Conservation (phyloP, 352 stramenopile species). For the Globisporangium nunn region DNA sequence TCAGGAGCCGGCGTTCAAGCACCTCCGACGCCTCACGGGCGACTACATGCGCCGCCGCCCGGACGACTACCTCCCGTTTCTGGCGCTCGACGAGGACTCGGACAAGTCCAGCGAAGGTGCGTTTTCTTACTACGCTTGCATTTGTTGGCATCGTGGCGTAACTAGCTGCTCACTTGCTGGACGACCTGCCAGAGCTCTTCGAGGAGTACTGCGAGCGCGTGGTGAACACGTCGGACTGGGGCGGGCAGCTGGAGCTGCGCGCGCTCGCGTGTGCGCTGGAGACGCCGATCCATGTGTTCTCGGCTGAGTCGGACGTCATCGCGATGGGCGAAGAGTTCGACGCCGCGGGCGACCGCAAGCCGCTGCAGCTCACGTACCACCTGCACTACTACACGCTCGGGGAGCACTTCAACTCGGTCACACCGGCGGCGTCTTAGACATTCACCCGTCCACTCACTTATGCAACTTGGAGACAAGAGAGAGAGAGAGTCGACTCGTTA, state of each 20-base stretch:
- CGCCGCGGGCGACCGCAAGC: conserved; percentile 31
- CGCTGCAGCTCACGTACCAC: conserved; percentile 93
- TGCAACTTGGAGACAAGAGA: neutral
- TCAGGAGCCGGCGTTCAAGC: conserved; percentile 43
- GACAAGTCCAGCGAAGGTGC: conserved; percentile 29
- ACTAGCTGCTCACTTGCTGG: too few species aligned
- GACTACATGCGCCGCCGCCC: conserved; percentile 76
- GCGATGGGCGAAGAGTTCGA: conserved; percentile 85
- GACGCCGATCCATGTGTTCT: conserved; percentile 91
- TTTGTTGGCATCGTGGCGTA: neutral
- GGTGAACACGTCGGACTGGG: conserved; percentile 91
- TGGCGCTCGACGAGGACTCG: conserved; percentile 58
- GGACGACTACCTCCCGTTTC: conserved; percentile 91
- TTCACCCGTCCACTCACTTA: too few species aligned
- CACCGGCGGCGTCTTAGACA: conserved; percentile 2
- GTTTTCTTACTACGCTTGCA: too few species aligned
- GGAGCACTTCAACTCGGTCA: conserved; percentile 98
- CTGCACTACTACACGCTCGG: conserved; percentile 98
- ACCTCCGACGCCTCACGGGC: conserved; percentile 62
- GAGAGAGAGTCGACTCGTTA: neutral
- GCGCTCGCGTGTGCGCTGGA: conserved; percentile 85
- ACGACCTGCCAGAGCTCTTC: conserved; percentile 47
- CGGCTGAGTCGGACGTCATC: conserved; percentile 78
- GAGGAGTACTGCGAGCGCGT: conserved; percentile 91
- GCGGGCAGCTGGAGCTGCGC: conserved; percentile 94